Conservation (phyloP, 1,284 basidiomycete genomes). For the Sphaerobolus stellatus region DNA sequence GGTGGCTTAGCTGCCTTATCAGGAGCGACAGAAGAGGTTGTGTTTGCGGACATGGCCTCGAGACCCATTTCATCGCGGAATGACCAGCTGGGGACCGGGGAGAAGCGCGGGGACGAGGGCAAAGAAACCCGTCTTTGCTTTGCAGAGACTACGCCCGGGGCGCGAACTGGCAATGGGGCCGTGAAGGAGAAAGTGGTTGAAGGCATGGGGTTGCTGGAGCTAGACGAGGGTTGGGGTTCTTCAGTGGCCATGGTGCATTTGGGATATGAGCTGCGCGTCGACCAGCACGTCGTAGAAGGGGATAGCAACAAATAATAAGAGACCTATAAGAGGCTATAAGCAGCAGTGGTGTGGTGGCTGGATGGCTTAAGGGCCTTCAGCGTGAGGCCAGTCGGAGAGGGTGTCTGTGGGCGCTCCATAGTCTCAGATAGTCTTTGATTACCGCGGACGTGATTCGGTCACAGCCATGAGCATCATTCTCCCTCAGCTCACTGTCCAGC, state of each 20-base stretch:
- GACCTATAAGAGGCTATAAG: conserved; percentile 1
- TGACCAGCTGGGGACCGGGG: conserved; percentile 58
- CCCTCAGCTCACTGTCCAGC: conserved; percentile 54
- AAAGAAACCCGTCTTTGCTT: conserved; percentile 72
- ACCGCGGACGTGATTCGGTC: conserved; percentile 10
- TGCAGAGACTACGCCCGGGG: conserved; percentile 22
- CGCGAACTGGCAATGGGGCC: conserved; percentile 45
- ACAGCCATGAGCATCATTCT: conserved; percentile 6
- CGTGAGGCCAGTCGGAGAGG: conserved; percentile 5
- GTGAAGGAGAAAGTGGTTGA: conserved; percentile 61
- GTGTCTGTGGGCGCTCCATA: conserved; percentile 3
- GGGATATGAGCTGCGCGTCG: not conserved
- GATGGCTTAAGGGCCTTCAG: conserved; percentile 8
- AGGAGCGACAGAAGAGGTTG: conserved; percentile 28
- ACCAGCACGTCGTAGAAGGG: too few species aligned
- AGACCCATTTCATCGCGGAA: conserved; percentile 74
- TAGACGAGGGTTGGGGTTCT: conserved; percentile 4
- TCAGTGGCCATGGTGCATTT: conserved; percentile 7
- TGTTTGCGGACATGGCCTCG: conserved; percentile 44
- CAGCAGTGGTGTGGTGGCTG: conserved; percentile 7
- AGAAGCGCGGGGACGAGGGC: conserved; percentile 63
- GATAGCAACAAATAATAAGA: not conserved
- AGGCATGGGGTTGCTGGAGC: conserved; percentile 22
- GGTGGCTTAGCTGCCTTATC: conserved; percentile 50
- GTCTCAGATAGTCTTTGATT: not conserved